Conservation (phyloP, 345 rosid species). For the Citrus unshiu region DNA sequence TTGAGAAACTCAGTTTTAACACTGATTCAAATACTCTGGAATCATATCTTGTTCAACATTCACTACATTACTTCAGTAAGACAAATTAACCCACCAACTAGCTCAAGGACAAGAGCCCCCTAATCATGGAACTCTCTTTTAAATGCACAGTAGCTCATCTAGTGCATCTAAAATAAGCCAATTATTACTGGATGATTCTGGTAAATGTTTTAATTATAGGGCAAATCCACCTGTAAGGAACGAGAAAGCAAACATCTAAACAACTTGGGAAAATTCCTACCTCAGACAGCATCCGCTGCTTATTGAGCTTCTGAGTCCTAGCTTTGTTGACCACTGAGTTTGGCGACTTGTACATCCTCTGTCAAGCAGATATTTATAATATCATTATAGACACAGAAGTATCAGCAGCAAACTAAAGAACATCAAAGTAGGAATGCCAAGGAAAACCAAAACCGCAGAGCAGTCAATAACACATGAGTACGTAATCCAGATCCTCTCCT, state of each 20-base stretch:
- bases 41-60: no score
- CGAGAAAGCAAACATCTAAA: background rate
- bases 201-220: background rate
- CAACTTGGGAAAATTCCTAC: conserved; percentile 21
- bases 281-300: conserved; percentile 80
- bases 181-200: background rate
- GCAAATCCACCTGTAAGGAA: background rate
- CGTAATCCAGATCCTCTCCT: background rate
- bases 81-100: background rate
- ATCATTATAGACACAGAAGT: background rate
- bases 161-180: background rate
- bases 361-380: conserved; percentile 21
- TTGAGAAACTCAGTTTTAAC: background rate
- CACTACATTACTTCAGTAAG: no score
- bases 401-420: background rate
- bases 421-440: background rate
- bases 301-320: conserved; percentile 77
- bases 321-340: conserved; percentile 78
- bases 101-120: background rate
- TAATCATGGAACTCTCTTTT: background rate
- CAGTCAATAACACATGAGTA: background rate
- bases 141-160: background rate
- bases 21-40: no score
- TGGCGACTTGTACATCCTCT: conserved; percentile 79
- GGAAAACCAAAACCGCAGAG: background rate